Evolutionary conservation across 1,284 basidiomycete species (phyloP), one percentile per base, ranked within the genome.

Genomic region (Cryptococcus sp.): DNA sequence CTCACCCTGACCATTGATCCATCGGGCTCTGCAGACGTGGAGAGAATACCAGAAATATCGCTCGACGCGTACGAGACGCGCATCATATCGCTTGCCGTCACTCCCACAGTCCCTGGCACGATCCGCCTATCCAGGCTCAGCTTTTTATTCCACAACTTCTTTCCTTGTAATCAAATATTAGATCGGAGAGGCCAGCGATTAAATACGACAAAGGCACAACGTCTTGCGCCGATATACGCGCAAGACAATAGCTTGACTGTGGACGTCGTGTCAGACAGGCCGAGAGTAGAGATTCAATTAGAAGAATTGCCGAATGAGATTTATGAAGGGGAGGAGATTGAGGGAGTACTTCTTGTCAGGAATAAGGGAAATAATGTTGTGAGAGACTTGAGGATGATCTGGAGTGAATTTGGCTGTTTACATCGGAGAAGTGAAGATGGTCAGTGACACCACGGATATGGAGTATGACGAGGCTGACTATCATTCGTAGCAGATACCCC

Each of bases 81-180:
- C 6, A 48, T 52, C 45, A 63, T 81, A 25, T 58, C 58, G 7
- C 40, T 81, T 7, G 60, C 71, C 1, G 56, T 80, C 13, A 67
- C 63, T 0, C 66, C 70, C 1, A 39, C 42, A 0, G 38, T 55
- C 1, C 54, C 72, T 1, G 64, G 68, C 4, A 59, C 64, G 0
- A 61, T 79, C 35, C 66, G 69, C 3, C 54, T 82, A 48, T 53
- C 62, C 1, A 51, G 65, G 15, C 67, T 79, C 15, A 54, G 64
- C 0, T 84, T 79, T 68, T 54, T 66, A 3, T 80, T 83, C 62
- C 78, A 80, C 55, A 68, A 74, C 35, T 71, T 80, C 48, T 69
- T 83, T 11, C 76, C 76, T 0, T 71, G 77, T 43, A 50, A 56
- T 1, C 80, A 84, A 63, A 47, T 63, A 0, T 72, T 84, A 2